Percentiles rank a stretch among this genome's conserved stretches.
phyloP scores from a whole-genome alignment of 306 rosid species.

The Lagenaria siceraria region DNA sequence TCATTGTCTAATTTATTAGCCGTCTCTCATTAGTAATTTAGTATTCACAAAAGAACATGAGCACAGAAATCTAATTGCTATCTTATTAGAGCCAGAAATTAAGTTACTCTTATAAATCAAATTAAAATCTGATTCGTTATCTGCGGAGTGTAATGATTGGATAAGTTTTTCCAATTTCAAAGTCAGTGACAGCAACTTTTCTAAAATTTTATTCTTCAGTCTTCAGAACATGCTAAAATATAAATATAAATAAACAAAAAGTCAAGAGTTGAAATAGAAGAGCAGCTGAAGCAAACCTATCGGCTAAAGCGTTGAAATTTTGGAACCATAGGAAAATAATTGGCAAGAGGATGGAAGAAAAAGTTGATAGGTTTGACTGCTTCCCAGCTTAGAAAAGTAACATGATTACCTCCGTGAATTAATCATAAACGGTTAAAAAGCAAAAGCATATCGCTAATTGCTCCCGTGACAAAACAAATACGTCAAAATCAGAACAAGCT shows the following conservation, averaged over 20 bases:
- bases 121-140: background rate
- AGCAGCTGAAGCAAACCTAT: background rate
- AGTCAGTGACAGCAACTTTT: background rate
- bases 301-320: background rate
- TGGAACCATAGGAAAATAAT: background rate
- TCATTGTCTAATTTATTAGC: background rate
- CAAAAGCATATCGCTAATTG: background rate
- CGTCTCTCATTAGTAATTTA: background rate
- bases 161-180: background rate
- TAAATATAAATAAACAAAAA: background rate
- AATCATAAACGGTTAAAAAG: background rate
- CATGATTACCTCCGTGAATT: constrained; percentile 1
- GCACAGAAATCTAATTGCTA: background rate
- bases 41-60: background rate
- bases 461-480: constrained; percentile 4
- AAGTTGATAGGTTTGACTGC: constrained; percentile 4
- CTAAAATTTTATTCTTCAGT: background rate
- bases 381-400: constrained; percentile 2
- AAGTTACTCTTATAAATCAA: background rate
- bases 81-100: background rate
- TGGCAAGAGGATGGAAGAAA: background rate
- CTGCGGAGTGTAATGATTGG: background rate
- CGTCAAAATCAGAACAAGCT: background rate
- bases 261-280: background rate
- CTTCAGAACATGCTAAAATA: background rate